Base-by-base conservation (phyloP, 1,139 yeast genomes). In the Kluyveromyces marxianus region DNA sequence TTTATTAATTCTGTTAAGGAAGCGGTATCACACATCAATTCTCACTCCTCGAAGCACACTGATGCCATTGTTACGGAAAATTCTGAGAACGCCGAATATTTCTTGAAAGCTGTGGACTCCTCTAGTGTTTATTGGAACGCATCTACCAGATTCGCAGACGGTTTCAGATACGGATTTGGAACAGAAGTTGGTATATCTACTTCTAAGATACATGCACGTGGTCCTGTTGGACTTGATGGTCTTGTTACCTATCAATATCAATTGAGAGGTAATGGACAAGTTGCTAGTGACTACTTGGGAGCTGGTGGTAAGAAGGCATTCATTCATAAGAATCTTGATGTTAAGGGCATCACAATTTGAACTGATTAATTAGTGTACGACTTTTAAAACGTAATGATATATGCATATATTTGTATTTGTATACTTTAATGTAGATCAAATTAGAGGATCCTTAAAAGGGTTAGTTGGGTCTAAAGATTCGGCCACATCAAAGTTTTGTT, bases 121-220 rank as follows among this genome's bases (percentile, higher is more conserved):
- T 86, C 97, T 2, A 97, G 97, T 47, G 96, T 92, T n/a, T 94
- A 88, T 70, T 90, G 97, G 97, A 94, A 94, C 62, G 90, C 95
- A 44, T 85, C 96, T 7, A 88, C 97, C 2, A 75, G 99, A 61
- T 94, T 94, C 68, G 97, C 98, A 7, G 99, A 94, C 67, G 99
- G 99, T 2, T 92, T 88, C 72, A 78, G 98, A 63, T 94, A 89
- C 62, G 99, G 99, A 0, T 92, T 94, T 63, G 99, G 99, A 45
- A 84, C 98, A 6, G 99, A 94, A 66, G 98, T 94, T 29, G 99
- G 99, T 36, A 90, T 94, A 50, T 84, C 96, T 49, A 94, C 98
- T 41, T 89, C 90, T 62, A 92, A 92, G 65, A 88, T 94, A 54
- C 98, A 94, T 63, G 96, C 98, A 10, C 77, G 98, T 58, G 99